Conservation (phyloP, 441 rosid genomes). For the Corymbia calophylla region DNA sequence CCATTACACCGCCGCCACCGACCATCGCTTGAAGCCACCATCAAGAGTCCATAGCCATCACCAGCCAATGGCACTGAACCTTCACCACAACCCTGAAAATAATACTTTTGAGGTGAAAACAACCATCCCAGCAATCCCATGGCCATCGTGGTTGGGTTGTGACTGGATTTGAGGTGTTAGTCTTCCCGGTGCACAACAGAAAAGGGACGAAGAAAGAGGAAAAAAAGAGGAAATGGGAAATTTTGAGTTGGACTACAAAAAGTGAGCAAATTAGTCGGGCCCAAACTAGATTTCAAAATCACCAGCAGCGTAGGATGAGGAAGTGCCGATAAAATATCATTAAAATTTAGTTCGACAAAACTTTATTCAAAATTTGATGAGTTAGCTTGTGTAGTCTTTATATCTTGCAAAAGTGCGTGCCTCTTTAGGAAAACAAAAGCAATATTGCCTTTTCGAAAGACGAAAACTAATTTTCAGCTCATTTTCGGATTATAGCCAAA, state of each 20-base stretch:
- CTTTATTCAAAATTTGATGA: background rate
- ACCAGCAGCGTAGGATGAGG: background rate
- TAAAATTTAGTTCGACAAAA: background rate
- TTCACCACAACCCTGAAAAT: background rate
- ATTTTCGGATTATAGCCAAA: background rate
- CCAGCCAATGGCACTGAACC: background rate
- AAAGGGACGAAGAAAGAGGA: background rate
- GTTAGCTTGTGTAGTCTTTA: background rate
- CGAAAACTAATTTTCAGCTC: background rate
- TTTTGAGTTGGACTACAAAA: background rate
- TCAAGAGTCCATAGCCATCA: background rate
- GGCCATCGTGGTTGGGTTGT: background rate
- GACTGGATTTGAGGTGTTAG: background rate
- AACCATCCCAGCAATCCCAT: background rate
- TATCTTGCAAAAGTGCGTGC: background rate
- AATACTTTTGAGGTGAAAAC: background rate
- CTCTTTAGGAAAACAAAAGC: background rate
- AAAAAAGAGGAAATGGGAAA: background rate
- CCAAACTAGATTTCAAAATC: background rate
- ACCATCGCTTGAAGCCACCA: background rate
- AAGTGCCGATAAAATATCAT: background rate
- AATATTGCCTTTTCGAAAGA: background rate
- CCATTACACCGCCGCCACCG: accelerated
- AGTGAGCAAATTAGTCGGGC: background rate
- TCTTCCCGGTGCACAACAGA: background rate